These are phyloP conservation scores for Dendrocalamus latiflorus DNA, from an alignment of 202 grass and related monocot genomes.

Conservation along the genomic window DNA sequence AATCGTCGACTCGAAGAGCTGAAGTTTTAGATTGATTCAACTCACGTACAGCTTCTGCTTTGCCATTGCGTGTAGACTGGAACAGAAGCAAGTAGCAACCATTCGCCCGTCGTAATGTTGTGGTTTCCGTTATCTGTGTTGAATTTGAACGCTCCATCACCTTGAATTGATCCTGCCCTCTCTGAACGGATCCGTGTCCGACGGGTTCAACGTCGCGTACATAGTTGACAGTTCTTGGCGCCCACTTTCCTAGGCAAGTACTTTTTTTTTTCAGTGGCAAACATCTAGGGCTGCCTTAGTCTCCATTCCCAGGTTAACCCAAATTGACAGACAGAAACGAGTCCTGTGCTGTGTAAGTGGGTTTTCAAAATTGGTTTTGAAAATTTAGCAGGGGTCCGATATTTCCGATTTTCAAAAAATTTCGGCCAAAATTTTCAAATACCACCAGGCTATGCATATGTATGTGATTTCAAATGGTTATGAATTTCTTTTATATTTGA, in stretches of 20 bases:
- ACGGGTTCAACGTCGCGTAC: not conserved
- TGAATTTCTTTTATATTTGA: too few relatives aligned
- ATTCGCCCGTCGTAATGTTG: not conserved
- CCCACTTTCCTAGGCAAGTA: not conserved
- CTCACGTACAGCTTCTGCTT: not conserved
- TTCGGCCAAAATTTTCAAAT: too few relatives aligned
- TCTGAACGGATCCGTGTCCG: slow-evolving; percentile 7
- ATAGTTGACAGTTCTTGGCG: not conserved
- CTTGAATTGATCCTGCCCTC: slow-evolving; percentile 11
- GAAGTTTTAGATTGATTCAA: not conserved
- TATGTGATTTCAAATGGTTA: too few relatives aligned
- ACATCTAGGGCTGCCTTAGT: not conserved
- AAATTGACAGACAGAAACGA: not conserved
- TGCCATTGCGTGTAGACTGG: not conserved
- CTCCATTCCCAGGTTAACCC: not conserved
- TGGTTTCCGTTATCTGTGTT: not conserved
- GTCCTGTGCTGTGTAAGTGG: not conserved
- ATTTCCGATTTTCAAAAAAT: too few relatives aligned
- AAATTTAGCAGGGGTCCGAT: too few relatives aligned
- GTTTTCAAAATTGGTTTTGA: too few relatives aligned
- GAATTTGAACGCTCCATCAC: not conserved
- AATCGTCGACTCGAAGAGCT: not conserved
- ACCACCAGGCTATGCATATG: too few relatives aligned
- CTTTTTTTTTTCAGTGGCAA: not conserved
- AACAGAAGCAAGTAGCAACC: not conserved